phyloP scores from a whole-genome alignment of 1,139 yeast species.

The Pneumocystis murina region DNA sequence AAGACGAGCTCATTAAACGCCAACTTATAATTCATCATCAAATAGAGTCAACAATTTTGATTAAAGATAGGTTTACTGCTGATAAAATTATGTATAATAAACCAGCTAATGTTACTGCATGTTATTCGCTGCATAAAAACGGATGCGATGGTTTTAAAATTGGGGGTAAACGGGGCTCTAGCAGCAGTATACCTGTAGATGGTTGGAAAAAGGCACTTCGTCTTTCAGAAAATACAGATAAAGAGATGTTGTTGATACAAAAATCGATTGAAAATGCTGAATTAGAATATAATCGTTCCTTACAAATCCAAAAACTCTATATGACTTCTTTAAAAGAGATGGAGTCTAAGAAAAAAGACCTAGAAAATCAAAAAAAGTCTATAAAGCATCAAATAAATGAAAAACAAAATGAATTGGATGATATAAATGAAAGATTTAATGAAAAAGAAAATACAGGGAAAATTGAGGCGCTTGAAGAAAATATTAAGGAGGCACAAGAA shows the following conservation, averaged over 20 bases:
- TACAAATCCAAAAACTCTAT: background rate
- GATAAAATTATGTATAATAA: constrained; percentile 28
- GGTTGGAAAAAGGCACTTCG: constrained; percentile 21
- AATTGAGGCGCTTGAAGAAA: constrained; percentile 9
- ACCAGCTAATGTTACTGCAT: constrained; percentile 33
- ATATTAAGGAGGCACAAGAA: constrained; percentile 17
- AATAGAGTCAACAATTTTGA: constrained; percentile 46
- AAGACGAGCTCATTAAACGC: constrained; percentile 8
- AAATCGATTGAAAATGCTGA: background rate
- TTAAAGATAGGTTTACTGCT: constrained; percentile 39
- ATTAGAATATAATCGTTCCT: background rate
- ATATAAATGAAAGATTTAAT: background rate
- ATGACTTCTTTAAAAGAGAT: background rate
- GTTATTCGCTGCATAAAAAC: constrained; percentile 33
- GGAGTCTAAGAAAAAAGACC: background rate
- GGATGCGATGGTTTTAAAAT: constrained; percentile 30
- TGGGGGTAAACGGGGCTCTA: constrained; percentile 26
- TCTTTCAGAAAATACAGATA: constrained; percentile 14
- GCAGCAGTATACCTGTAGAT: constrained; percentile 46
- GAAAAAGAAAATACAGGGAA: background rate
- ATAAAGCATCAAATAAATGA: background rate
- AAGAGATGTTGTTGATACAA: constrained; percentile 8
- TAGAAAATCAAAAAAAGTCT: background rate
- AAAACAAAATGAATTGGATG: background rate
- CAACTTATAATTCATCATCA: constrained; percentile 45